Conservation (phyloP, 345 rosid species). For the Eucalyptus marginata region DNA sequence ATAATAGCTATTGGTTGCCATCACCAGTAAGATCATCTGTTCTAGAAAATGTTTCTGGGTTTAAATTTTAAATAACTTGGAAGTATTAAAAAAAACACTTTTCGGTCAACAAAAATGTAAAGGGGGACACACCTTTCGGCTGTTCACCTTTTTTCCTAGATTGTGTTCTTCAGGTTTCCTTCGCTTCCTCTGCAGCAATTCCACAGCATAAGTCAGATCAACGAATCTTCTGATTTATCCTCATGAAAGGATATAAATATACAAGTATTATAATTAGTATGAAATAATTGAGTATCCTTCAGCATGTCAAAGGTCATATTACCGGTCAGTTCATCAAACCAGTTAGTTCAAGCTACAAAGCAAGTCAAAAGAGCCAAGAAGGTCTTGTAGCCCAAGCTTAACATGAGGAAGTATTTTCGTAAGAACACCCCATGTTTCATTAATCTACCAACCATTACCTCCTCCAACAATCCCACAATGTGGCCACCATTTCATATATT, state of each 20-base stretch:
- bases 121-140: conserved; percentile 47
- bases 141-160: conserved; percentile 44
- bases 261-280: neutral
- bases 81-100: neutral
- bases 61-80: neutral
- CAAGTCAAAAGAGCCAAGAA: neutral
- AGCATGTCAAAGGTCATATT: neutral
- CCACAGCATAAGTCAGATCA: neutral
- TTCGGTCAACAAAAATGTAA: neutral
- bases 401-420: neutral
- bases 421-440: neutral
- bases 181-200: conserved; percentile 58
- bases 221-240: neutral
- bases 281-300: neutral
- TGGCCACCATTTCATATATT: neutral
- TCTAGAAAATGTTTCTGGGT: neutral
- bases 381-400: neutral
- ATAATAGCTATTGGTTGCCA: neutral
- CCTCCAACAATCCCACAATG: neutral
- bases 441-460: neutral
- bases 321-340: neutral
- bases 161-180: conserved; percentile 65
- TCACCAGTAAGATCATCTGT: neutral
- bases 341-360: neutral
- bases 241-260: neutral